Evolutionary conservation across 2,329 filamentous ascomycete genomes (phyloP).

Genomic region (Phoma herbarum): DNA sequence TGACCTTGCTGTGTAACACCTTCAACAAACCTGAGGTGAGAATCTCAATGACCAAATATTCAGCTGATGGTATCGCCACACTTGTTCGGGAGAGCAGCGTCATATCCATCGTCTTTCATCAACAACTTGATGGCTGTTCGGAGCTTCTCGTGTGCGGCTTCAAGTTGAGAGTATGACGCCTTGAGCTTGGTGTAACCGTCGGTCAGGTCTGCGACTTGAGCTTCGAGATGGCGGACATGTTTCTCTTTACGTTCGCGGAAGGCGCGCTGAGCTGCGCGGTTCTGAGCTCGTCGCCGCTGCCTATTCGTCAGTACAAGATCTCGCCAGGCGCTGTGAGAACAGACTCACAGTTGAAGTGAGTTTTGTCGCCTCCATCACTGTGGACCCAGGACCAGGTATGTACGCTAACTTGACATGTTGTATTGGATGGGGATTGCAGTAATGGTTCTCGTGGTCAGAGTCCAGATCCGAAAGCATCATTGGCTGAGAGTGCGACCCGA

Average conservation of each 20-base stretch:
- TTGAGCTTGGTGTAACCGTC: slow-evolving; percentile 65
- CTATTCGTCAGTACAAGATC: slow-evolving; percentile 20
- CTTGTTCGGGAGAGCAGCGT: too few species aligned
- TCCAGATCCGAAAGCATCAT: slow-evolving; percentile 52
- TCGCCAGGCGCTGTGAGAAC: neutral
- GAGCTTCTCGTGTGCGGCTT: slow-evolving; percentile 51
- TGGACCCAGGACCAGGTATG: slow-evolving; percentile 26
- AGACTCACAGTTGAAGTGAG: slow-evolving; percentile 50
- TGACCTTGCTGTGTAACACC: too few species aligned
- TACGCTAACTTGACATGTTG: slow-evolving; percentile 38
- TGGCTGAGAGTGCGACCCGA: slow-evolving; percentile 45
- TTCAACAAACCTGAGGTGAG: too few species aligned
- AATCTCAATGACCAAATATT: too few species aligned
- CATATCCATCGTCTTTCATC: slow-evolving; percentile 46
- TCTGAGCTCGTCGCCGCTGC: slow-evolving; percentile 67
- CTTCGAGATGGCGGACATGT: slow-evolving; percentile 70
- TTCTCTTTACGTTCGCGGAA: slow-evolving; percentile 71
- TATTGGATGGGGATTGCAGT: slow-evolving; percentile 49
- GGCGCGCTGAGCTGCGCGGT: slow-evolving; percentile 68
- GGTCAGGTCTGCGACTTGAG: slow-evolving; percentile 62
- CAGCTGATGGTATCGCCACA: too few species aligned
- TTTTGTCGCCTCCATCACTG: slow-evolving; percentile 45
- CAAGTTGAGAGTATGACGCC: slow-evolving; percentile 60
- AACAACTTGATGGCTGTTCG: slow-evolving; percentile 51
- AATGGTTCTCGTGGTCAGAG: slow-evolving; percentile 51